Conservation (phyloP, 2,329 filamentous ascomycete genomes). For the Corinectria fuckeliana region DNA sequence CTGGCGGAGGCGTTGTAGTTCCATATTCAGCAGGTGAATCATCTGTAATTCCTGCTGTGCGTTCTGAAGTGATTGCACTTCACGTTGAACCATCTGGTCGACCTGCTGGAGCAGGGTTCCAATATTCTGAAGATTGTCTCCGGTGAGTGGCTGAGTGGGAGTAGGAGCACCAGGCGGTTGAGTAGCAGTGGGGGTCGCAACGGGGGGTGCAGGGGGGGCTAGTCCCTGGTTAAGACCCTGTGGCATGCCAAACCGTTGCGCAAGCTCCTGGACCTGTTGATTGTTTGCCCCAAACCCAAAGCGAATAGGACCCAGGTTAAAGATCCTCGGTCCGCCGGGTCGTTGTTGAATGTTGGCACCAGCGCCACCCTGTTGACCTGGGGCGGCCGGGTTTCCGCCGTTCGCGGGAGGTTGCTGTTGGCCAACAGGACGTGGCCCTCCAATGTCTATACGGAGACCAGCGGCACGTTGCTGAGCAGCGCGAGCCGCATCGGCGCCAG, state of each 20-base stretch:
- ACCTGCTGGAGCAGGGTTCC: conserved; percentile 68
- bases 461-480: conserved; percentile 37
- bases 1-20: conserved; percentile 70
- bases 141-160: conserved; percentile 30
- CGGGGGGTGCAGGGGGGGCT: conserved; percentile 24
- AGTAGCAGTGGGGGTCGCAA: conserved; percentile 23
- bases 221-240: conserved; percentile 36
- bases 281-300: conserved; percentile 78
- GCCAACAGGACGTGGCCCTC: conserved; percentile 28
- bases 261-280: conserved; percentile 70
- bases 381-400: conserved; percentile 25
- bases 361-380: conserved; percentile 32
- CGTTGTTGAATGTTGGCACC: conserved; percentile 31
- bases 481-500: conserved; percentile 38
- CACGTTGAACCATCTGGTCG: conserved; percentile 72
- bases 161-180: conserved; percentile 25
- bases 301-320: conserved; percentile 76
- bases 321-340: conserved; percentile 61
- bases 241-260: conserved; percentile 64
- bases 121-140: conserved; percentile 52
- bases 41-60: conserved; percentile 72
- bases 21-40: conserved; percentile 71
- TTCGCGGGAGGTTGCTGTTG: conserved; percentile 36
- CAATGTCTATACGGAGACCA: conserved; percentile 42
- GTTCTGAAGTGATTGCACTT: conserved; percentile 67